Conservation (phyloP, 345 rosid genomes). For the Ceriops zippeliana region DNA sequence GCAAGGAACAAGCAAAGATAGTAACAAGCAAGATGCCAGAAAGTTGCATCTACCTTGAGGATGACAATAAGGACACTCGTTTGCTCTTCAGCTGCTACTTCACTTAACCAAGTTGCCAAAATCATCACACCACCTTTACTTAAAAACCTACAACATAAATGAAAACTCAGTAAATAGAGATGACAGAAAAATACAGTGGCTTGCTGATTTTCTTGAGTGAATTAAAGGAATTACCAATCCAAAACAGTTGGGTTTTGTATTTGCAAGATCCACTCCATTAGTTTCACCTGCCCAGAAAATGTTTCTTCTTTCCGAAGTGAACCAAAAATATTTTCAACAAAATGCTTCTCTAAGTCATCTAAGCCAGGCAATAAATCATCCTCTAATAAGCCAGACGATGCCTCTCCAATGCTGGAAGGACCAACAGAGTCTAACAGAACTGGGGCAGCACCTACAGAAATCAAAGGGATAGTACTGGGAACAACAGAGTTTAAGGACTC, state of each 20-base stretch:
- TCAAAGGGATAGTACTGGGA: conserved; percentile 13
- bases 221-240: conserved; percentile 50
- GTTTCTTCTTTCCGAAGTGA: conserved; percentile 76
- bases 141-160: conserved; percentile 61
- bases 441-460: neutral
- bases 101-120: conserved; percentile 88
- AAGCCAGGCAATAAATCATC: conserved; percentile 54
- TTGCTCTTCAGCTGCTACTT: conserved; percentile 88
- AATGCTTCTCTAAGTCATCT: conserved; percentile 61
- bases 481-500: neutral
- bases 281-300: conserved; percentile 83
- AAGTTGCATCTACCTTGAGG: conserved; percentile 47
- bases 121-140: conserved; percentile 88
- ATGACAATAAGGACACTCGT: conserved; percentile 65
- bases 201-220: conserved; percentile 8
- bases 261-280: conserved; percentile 90
- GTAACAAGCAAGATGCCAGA: neutral
- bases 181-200: conserved; percentile 5
- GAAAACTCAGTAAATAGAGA: conserved; percentile 13
- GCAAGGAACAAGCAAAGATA: conserved; percentile 15
- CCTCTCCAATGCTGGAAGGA: conserved; percentile 40
- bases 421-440: conserved; percentile 10
- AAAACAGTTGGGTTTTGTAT: conserved; percentile 71
- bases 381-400: conserved; percentile 45
- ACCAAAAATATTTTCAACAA: conserved; percentile 65